phyloP scores from a whole-genome alignment of 768 basidiomycete genomes.

The Lactarius psammicola region DNA sequence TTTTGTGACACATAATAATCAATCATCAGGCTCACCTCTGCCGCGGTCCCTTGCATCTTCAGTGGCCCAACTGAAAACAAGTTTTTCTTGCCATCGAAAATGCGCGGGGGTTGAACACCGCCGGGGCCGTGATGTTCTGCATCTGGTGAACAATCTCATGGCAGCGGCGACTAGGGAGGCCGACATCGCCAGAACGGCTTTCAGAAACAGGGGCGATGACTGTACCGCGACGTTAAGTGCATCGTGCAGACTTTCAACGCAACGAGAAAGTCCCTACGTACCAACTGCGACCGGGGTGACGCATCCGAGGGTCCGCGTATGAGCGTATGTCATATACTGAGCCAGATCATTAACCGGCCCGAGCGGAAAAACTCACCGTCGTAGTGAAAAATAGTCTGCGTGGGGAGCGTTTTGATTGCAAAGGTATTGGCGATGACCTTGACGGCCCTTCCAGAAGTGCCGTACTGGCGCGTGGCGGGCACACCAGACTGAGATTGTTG shows the following conservation, averaged over 20 bases:
- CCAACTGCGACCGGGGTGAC: conserved; percentile 15
- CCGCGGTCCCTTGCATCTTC: conserved; percentile 24
- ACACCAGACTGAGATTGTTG: not conserved
- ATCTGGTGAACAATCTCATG: conserved; percentile 24
- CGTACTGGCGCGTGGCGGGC: conserved; percentile 17
- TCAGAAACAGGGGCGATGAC: conserved; percentile 14
- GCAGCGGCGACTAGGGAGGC: conserved; percentile 18
- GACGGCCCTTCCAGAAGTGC: conserved; percentile 14
- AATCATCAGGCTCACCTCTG: conserved; percentile 13
- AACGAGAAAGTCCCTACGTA: conserved; percentile 13
- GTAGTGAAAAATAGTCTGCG: conserved; percentile 19
- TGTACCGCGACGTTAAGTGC: not conserved
- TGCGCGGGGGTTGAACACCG: conserved; percentile 23
- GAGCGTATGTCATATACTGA: not conserved
- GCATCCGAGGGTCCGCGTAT: not conserved
- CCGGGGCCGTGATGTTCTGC: conserved; percentile 15
- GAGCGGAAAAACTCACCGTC: conserved; percentile 18
- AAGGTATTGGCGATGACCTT: conserved; percentile 23
- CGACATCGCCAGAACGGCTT: conserved; percentile 19
- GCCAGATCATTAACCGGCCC: not conserved
- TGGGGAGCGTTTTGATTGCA: conserved; percentile 21
- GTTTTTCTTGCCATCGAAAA: conserved; percentile 28
- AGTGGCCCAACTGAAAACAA: conserved; percentile 20
- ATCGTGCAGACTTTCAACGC: not conserved
- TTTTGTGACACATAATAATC: not conserved